Base-by-base conservation (phyloP, 768 basidiomycete species). In the Suillus bovinus region DNA sequence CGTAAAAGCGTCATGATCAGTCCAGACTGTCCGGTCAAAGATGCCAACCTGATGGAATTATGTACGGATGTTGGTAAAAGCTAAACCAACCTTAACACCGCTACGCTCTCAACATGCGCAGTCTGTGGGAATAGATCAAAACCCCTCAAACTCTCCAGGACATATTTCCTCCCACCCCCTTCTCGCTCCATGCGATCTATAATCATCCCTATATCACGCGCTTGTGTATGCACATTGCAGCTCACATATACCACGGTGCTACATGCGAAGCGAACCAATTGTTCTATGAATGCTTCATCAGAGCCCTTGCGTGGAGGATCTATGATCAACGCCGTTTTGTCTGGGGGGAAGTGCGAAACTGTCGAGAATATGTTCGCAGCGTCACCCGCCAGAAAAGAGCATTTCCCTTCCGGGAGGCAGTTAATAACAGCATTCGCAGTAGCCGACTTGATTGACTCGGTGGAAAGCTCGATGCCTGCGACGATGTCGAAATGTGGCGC, bases 81-180 rank as follows among this genome's bases (percentile, higher is more conserved):
- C 36, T 63, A 65, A 6, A 75, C 77, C 49, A 88, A 75, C 65
- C 85, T 79, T 68, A 93, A 76, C 33, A 92, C 81, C 7, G 89
- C 88, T 14, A 93, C 86, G 60, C 84, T 85, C 77, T 98, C 94
- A 10, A 96, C 93, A 80, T 98, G 96, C 14, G 92, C 90, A 29
- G 94, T 96, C 80, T 98, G 95, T 9, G 96, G 94, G 79, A 99
- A 99, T 60, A 99, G 71, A 79, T 99, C 96, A 67, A 97, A 93
- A 39, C 94, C 96, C 64, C 91, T 76, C 69, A 97, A 67, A 68
- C 87, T 92, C 77, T 95, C 91, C 69, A 99, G 68, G 64, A 84
- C 80, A 76, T 97, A 99, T 68, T 77, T 79, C 68, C 74, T 77
- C 68, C 71, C 72, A 61, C 74, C 77, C 53, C 66, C 77, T 60